These are phyloP conservation scores for Pinus taeda DNA, from an alignment of 75 land plant genomes.

Conservation along the genomic window DNA sequence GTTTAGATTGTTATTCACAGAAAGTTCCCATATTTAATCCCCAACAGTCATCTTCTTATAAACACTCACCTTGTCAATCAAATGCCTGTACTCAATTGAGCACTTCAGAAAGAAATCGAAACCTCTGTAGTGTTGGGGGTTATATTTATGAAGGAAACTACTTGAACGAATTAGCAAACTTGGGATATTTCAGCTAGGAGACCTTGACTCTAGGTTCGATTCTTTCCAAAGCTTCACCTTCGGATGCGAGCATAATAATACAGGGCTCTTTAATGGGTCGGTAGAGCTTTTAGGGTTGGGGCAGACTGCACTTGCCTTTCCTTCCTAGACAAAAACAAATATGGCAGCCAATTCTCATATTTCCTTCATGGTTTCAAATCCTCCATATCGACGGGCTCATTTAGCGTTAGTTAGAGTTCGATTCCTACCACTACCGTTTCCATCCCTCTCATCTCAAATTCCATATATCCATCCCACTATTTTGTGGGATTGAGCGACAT, in stretches of 20 bases:
- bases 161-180: conserved; percentile 55
- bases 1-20: conserved; percentile 6
- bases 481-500: conserved; percentile 20
- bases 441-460: no score
- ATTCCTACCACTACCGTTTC: not conserved
- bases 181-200: conserved; percentile 52
- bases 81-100: conserved; percentile 11
- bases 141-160: conserved; percentile 42
- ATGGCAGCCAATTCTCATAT: conserved; percentile 47
- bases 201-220: no score
- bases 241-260: no score
- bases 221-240: no score
- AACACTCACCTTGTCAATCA: conserved; percentile 31
- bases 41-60: conserved; percentile 35
- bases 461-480: conserved; percentile 19
- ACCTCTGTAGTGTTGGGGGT: conserved; percentile 8
- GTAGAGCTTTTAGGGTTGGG: conserved; percentile 80
- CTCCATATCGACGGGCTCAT: conserved; percentile 18
- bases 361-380: conserved; percentile 41
- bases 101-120: not conserved
- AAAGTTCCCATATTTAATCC: conserved; percentile 57
- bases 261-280: not conserved
- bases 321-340: conserved; percentile 40
- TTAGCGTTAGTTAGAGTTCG: conserved; percentile 34
- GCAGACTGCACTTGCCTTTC: conserved; percentile 40